These are phyloP conservation scores for Botrytis cinerea DNA, from an alignment of 2,329 filamentous ascomycete genomes.

Conservation along the genomic window DNA sequence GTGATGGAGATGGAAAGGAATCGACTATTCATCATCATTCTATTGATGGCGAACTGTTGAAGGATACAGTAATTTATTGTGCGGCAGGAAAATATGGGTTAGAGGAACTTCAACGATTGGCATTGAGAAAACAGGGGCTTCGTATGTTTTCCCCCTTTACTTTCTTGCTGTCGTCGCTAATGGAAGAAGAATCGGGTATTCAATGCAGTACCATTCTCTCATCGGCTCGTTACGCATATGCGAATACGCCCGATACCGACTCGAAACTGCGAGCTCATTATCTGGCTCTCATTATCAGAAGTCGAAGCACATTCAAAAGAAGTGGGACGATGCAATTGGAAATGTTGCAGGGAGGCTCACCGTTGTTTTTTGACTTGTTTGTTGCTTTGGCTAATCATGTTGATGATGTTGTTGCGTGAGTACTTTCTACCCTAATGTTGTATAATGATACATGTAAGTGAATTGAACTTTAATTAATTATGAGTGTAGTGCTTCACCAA, in stretches of 20 bases:
- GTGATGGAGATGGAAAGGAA: constrained; percentile 61
- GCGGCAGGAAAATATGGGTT: constrained; percentile 82
- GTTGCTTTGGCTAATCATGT: constrained; percentile 92
- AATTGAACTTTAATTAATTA: neutral
- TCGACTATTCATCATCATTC: constrained; percentile 69
- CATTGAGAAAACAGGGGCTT: constrained; percentile 85
- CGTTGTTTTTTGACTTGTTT: constrained; percentile 90
- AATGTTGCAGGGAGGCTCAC: constrained; percentile 81
- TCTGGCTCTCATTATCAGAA: constrained; percentile 87
- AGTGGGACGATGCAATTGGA: constrained; percentile 95
- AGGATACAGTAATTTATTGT: constrained; percentile 91
- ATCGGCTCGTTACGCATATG: constrained; percentile 87
- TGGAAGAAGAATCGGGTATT: constrained; percentile 75
- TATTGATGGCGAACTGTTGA: constrained; percentile 69
- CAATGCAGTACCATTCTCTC: constrained; percentile 85
- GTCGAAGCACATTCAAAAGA: constrained; percentile 83
- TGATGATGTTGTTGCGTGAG: constrained; percentile 65
- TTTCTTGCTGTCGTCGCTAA: constrained; percentile 49
- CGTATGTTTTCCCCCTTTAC: constrained; percentile 53
- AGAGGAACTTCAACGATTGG: constrained; percentile 79
- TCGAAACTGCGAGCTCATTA: constrained; percentile 91
- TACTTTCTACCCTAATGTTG: constrained; percentile 26
- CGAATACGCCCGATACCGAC: constrained; percentile 84
- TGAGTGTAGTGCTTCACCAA: constrained; percentile 37
- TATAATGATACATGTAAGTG: neutral